Percentiles rank a stretch among this genome's conserved stretches.
Conservation (phyloP, 2,329 filamentous ascomycete species). For the Aspergillus tamarii region DNA sequence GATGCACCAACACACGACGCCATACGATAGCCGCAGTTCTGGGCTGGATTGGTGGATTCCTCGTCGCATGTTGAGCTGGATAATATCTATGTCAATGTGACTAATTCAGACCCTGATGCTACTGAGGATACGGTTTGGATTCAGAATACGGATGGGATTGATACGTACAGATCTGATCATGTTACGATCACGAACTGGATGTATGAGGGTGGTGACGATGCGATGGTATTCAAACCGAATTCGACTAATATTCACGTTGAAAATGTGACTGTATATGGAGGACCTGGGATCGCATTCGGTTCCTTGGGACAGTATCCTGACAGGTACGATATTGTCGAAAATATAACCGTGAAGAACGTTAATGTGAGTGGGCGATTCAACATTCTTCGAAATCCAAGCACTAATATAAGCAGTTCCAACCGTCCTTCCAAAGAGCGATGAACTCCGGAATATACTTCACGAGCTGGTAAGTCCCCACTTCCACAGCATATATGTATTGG, state of each 20-base stretch:
- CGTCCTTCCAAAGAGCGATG: background rate
- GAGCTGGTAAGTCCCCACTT: background rate
- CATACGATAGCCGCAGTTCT: slow-evolving; percentile 56
- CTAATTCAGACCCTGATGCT: slow-evolving; percentile 38
- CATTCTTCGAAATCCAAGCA: too few species aligned
- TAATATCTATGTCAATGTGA: slow-evolving; percentile 57
- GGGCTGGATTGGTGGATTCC: slow-evolving; percentile 53
- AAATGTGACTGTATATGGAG: slow-evolving; percentile 44
- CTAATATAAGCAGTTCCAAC: background rate
- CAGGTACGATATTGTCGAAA: slow-evolving; percentile 40
- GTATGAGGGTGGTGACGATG: slow-evolving; percentile 41
- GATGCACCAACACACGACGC: slow-evolving; percentile 17
- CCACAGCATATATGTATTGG: background rate
- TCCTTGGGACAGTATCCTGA: slow-evolving; percentile 45
- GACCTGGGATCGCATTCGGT: slow-evolving; percentile 44
- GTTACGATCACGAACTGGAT: slow-evolving; percentile 53
- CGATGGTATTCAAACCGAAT: slow-evolving; percentile 47
- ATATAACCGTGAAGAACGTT: slow-evolving; percentile 42
- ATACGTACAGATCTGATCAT: slow-evolving; percentile 56
- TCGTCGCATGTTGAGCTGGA: slow-evolving; percentile 56
- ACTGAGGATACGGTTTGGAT: slow-evolving; percentile 40
- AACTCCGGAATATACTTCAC: slow-evolving; percentile 4
- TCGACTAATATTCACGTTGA: slow-evolving; percentile 44
- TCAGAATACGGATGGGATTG: slow-evolving; percentile 56
- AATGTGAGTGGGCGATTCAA: background rate